Evolutionary conservation across 177 flowering plant species (phyloP).

Genomic region (Vitis hybrid): DNA sequence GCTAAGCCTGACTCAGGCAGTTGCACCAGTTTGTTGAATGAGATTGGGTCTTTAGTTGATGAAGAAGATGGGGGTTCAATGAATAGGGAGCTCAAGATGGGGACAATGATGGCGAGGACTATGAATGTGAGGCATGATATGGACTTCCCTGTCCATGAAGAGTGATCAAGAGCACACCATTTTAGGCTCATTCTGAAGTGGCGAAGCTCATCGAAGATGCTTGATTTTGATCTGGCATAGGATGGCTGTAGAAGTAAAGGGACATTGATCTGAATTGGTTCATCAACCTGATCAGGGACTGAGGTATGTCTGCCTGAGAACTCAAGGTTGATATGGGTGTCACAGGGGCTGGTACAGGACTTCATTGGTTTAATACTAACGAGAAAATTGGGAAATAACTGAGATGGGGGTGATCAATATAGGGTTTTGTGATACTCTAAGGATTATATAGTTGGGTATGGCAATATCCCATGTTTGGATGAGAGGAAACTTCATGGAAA

Average conservation of each 20-base stretch:
- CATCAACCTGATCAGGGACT: slow-evolving; percentile 8
- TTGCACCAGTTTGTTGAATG: slow-evolving; percentile 50
- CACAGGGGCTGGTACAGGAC: slow-evolving; percentile 13
- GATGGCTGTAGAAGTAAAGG: slow-evolving; percentile 36
- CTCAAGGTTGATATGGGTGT: slow-evolving; percentile 11
- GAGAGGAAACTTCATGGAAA: background rate
- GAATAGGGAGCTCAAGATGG: slow-evolving; percentile 29
- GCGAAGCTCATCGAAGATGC: slow-evolving; percentile 38
- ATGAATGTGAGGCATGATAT: slow-evolving; percentile 43
- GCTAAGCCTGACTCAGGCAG: slow-evolving; percentile 64
- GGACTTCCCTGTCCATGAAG: slow-evolving; percentile 31
- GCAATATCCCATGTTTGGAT: background rate
- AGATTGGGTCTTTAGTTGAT: slow-evolving; percentile 18
- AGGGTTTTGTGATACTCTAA: too few species aligned
- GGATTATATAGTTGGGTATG: too few species aligned
- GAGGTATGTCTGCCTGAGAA: background rate
- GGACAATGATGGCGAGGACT: slow-evolving; percentile 40
- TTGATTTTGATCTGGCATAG: slow-evolving; percentile 30
- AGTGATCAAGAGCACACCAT: slow-evolving; percentile 70
- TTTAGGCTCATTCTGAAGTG: slow-evolving; percentile 45
- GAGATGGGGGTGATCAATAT: too few species aligned
- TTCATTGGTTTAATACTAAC: background rate
- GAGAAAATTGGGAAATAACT: background rate
- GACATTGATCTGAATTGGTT: background rate
- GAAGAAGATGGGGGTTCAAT: slow-evolving; percentile 28